These are phyloP conservation scores for Monosporascus cannonballus DNA, from an alignment of 2,329 filamentous ascomycete genomes.

Conservation along the genomic window DNA sequence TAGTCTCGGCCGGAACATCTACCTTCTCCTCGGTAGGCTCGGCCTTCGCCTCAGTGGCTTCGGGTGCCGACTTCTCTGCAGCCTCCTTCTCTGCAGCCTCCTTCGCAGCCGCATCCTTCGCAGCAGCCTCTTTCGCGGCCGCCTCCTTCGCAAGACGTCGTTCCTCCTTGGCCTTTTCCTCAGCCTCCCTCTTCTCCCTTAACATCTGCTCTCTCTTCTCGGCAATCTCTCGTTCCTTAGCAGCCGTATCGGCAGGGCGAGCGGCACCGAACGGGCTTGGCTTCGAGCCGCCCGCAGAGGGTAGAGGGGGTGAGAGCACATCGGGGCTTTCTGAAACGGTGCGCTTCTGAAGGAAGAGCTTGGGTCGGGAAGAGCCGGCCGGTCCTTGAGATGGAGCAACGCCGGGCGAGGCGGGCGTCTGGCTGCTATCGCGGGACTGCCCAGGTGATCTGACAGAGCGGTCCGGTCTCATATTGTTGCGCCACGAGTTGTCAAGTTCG, in stretches of 20 bases:
- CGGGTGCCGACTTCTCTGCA: constrained; percentile 13
- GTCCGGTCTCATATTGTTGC: constrained; percentile 85
- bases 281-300: constrained; percentile 56
- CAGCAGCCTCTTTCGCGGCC: constrained; percentile 50
- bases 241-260: constrained; percentile 86
- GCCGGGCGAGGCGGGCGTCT: constrained; percentile 68
- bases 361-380: constrained; percentile 63
- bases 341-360: constrained; percentile 82
- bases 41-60: constrained; percentile 25
- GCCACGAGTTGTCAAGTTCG: constrained; percentile 91
- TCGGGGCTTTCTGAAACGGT: constrained; percentile 72
- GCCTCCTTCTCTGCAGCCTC: constrained; percentile 16
- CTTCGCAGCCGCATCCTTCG: constrained; percentile 23
- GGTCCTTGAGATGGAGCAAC: constrained; percentile 40
- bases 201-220: constrained; percentile 73
- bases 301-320: constrained; percentile 41
- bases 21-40: constrained; percentile 28
- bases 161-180: constrained; percentile 80
- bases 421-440: constrained; percentile 66
- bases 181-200: constrained; percentile 78
- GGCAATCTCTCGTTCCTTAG: constrained; percentile 83
- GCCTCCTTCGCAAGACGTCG: constrained; percentile 59
- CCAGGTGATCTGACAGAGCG: constrained; percentile 54
- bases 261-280: constrained; percentile 91
- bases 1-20: constrained; percentile 26